Evolutionary conservation across 163 green algal genomes (phyloP).

Genomic region (Scenedesmus sp.): DNA sequence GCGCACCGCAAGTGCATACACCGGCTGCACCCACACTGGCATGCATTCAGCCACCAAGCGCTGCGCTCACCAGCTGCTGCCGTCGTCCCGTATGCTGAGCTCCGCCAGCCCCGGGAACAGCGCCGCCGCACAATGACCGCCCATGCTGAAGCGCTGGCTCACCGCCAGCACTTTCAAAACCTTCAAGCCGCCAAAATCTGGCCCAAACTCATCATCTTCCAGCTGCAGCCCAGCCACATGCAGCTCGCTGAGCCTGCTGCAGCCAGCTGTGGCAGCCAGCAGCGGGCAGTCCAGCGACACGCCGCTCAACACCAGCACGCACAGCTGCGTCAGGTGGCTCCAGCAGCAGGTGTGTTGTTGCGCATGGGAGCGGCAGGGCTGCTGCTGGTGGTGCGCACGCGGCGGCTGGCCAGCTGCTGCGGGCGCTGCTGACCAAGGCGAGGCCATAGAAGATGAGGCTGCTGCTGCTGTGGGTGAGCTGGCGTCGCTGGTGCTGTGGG

Average conservation of each 20-base stretch:
- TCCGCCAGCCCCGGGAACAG: conserved; percentile 19
- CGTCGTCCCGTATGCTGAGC: conserved; percentile 14
- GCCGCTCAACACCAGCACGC: conserved; percentile 10
- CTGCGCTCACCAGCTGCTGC: conserved; percentile 7
- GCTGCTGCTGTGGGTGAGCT: background rate
- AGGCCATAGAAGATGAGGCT: background rate
- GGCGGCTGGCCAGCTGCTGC: background rate
- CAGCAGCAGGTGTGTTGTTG: conserved; percentile 12
- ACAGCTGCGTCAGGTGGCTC: conserved; percentile 31
- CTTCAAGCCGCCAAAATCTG: background rate
- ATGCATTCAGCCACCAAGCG: background rate
- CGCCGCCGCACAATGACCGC: background rate
- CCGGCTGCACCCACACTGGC: background rate
- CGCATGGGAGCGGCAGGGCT: background rate
- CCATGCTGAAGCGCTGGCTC: conserved; percentile 26
- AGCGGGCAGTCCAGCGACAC: conserved; percentile 17
- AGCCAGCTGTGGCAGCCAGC: conserved; percentile 23
- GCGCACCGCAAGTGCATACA: background rate
- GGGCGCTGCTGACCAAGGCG: background rate
- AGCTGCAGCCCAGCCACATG: conserved; percentile 19
- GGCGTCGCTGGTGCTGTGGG: background rate
- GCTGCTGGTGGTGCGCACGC: background rate
- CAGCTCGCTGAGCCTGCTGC: conserved; percentile 10
- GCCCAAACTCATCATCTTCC: background rate
- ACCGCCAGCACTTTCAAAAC: conserved; percentile 12